Evolutionary conservation across 192 early-diverging fungal genomes (phyloP), one percentile per base, ranked within the genome.

Genomic region (Backusella parvicylindrica): DNA sequence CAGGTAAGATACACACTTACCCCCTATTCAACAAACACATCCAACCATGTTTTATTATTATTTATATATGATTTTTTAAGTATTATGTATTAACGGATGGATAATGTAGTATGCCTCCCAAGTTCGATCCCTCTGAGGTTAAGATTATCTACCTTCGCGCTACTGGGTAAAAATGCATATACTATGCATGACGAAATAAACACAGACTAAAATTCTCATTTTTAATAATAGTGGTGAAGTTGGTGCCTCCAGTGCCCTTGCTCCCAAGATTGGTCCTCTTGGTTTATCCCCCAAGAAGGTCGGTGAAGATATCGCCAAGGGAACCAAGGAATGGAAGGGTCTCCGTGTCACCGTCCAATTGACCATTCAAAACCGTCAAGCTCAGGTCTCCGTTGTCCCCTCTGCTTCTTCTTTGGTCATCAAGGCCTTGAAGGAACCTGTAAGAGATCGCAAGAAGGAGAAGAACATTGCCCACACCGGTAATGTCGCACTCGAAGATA

Each of bases 251-350:
- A 96, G 95, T 79, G 95, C 95, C 37, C 90, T 98, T 68, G 97
- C 97, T 69, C 97, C 97, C 84, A 99, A 99, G 93, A 94, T 99
- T 77, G 97, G 97, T 96, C 97, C 97, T 82, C 94, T 99, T 81
- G 97, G 97, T 98, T 87, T 91, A 77, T 94, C 96, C 73, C 97
- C 97, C 87, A 99, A 99, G 91, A 99, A 99, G 91, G 93, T 97
- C 71, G 97, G 97, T 90, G 97, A 99, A 88, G 97, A 99, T 85
- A 99, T 99, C 75, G 97, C 97, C 89, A 99, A 99, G 92, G 95
- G 93, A 77, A 99, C 97, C 80, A 87, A 94, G 86, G 95, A 94
- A 80, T 99, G 93, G 93, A 99, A 99, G 92, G 97, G 97, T 89
- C 92, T 99, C 75, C 90, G 93, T 80, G 93, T 99, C 82, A 99